Base-by-base conservation (phyloP, 2,329 filamentous ascomycete genomes). In the Pyricularia sp. region DNA sequence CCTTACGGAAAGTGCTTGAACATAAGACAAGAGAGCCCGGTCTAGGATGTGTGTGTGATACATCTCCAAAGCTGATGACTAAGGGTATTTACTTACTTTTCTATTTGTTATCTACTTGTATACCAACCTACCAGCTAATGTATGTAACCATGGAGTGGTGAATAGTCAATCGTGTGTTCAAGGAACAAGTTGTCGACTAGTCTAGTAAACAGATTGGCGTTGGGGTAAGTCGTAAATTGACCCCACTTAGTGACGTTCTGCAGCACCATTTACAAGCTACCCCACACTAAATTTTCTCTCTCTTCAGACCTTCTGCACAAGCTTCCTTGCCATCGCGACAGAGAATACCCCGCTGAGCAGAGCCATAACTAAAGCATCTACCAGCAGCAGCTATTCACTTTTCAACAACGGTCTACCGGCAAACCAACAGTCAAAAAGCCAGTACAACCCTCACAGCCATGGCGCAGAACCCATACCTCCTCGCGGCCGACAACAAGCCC, bases 401-500 rank as follows among this genome's bases (percentile, higher is more conserved):
- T n/a, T 55, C 6, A 2, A 5, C 19, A 19, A 19, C 5, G 19
- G 5, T 2, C 40, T 49, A 49, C 19, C 7, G 19, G 28, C n/a
- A 57, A 28, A 24, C 8, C 53, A 16, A 55, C 22, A n/a, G 6
- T 8, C 1, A 1, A 57, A 8, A 16, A 57, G 16, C 10, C 53
- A 24, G n/a, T 4, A 57, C 30, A 59, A 19, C 24, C 12, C 24
- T 28, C 10, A 4, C 13, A 28, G 8, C 12, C 26, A 84, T 84
- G 81, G 68, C 79, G 4, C 74, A 77, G 59, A 93, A 91, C 71
- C 83, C 83, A 1, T 91, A 88, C 73, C 80, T 91, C 65, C 82
- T 92, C 62, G 93, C 93, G 55, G 90, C 93, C 66, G 93, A 96
- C 75, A 88, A 91, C 72, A 89, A 88, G 63, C 78, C 85, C 57